Conservation (phyloP, 2,329 filamentous ascomycete genomes). For the Xenoacremonium recifei region DNA sequence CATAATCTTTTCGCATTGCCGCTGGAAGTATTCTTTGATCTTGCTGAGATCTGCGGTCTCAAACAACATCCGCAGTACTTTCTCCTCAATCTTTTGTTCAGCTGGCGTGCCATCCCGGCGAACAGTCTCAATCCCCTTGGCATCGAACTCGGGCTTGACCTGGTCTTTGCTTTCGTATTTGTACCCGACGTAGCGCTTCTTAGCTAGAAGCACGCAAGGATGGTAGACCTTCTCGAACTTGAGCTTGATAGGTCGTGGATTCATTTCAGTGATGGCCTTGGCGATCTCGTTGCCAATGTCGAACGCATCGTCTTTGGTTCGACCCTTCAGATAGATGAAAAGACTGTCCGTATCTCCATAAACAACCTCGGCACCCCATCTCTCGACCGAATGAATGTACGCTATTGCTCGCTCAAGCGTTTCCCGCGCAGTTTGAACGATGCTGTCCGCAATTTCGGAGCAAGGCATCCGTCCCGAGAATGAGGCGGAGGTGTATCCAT, state of each 20-base stretch:
- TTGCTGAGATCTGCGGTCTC: conserved; percentile 84
- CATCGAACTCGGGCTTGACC: conserved; percentile 83
- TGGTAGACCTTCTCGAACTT: conserved; percentile 99
- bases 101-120: conserved; percentile 91
- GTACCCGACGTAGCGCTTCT: conserved; percentile 97
- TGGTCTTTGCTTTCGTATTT: conserved; percentile 85
- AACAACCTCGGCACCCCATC: conserved; percentile 94
- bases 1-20: conserved; percentile 91
- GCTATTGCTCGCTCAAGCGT: conserved; percentile 93
- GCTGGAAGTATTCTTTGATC: conserved; percentile 87
- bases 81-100: conserved; percentile 95
- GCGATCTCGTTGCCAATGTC: conserved; percentile 91
- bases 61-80: conserved; percentile 83
- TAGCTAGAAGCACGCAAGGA: conserved; percentile 88
- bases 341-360: conserved; percentile 97
- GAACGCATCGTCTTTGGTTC: conserved; percentile 86
- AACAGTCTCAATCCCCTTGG: conserved; percentile 97
- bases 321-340: conserved; percentile 85
- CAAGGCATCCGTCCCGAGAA: conserved; percentile 98
- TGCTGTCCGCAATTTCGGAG: conserved; percentile 95
- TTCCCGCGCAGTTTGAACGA: conserved; percentile 93
- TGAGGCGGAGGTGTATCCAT: conserved; percentile 94
- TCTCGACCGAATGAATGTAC: conserved; percentile 80
- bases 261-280: conserved; percentile 80
- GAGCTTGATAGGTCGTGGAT: conserved; percentile 87